phyloP scores from a whole-genome alignment of 495 filamentous ascomycete genomes.

The Aspergillus cavernicola region DNA sequence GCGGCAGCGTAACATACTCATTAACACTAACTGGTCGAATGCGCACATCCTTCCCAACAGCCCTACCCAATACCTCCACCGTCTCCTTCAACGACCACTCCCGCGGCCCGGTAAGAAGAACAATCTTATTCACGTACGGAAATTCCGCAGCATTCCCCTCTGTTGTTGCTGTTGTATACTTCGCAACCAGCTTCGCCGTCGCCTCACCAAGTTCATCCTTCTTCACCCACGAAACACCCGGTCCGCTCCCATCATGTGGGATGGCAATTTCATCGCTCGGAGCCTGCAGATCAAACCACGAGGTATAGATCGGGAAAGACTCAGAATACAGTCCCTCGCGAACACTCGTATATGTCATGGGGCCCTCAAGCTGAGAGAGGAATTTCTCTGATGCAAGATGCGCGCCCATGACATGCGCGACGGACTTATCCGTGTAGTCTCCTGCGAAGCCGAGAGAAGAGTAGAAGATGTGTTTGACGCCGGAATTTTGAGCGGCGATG shows the following conservation, averaged over 20 bases:
- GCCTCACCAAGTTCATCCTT: conserved; percentile 50
- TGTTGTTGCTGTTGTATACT: conserved; percentile 18
- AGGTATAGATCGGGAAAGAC: conserved; percentile 66
- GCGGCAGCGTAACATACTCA: conserved; percentile 31
- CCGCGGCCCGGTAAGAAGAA: conserved; percentile 37
- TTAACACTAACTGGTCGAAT: conserved; percentile 33
- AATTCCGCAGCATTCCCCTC: conserved; percentile 2
- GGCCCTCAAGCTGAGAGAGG: conserved; percentile 32
- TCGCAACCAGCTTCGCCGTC: conserved; percentile 33
- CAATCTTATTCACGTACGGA: conserved; percentile 27
- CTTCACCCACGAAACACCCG: conserved; percentile 51
- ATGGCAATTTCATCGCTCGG: conserved; percentile 41
- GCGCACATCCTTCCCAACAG: conserved; percentile 24
- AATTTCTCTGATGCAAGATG: conserved; percentile 62
- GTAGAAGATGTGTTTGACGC: conserved; percentile 65
- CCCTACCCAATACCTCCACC: conserved; percentile 27
- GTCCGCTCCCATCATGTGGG: conserved; percentile 44
- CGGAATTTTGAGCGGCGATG: conserved; percentile 51
- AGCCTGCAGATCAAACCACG: conserved; percentile 47
- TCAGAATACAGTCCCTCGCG: conserved; percentile 66
- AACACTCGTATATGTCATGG: conserved; percentile 47
- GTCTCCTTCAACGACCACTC: conserved; percentile 37
- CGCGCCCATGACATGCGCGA: conserved; percentile 63
- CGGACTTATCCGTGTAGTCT: conserved; percentile 35
- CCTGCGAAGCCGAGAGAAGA: conserved; percentile 59